These are phyloP conservation scores for Kernera saxatilis DNA, from an alignment of 345 rosid genomes.

Conservation along the genomic window DNA sequence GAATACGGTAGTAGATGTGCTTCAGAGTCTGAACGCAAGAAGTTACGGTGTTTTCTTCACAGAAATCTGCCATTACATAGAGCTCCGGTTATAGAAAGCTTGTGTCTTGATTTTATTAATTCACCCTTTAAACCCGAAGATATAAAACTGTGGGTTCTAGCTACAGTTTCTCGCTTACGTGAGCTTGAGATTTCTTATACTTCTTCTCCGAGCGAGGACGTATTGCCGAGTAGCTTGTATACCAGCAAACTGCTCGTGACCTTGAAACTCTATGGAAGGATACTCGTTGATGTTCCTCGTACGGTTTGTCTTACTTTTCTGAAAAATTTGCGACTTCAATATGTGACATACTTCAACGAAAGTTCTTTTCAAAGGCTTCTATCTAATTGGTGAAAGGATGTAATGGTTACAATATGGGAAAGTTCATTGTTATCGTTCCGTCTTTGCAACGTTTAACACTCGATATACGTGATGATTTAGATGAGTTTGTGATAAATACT, in stretches of 20 bases:
- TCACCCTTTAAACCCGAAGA: background rate
- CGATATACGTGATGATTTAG: background rate
- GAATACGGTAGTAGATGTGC: background rate
- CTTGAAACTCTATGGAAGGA: background rate
- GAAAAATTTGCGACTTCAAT: background rate
- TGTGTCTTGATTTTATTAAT: background rate
- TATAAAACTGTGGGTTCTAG: background rate
- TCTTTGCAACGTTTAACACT: background rate
- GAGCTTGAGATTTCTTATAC: background rate
- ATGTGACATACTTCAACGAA: background rate
- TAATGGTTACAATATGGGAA: too few species aligned
- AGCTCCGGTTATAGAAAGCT: background rate
- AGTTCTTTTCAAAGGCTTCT: background rate
- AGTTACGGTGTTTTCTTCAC: too few species aligned
- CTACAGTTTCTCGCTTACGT: background rate
- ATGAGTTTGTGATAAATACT: background rate
- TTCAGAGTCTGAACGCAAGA: background rate
- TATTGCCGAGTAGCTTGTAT: background rate
- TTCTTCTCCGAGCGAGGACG: too few species aligned
- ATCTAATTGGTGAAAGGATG: background rate
- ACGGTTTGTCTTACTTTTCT: background rate
- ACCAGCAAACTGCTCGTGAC: background rate
- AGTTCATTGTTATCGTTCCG: background rate
- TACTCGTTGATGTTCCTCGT: background rate
- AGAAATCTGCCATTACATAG: background rate